Evolutionary conservation across 2,329 filamentous ascomycete genomes (phyloP), one percentile per base, ranked within the genome.

Genomic region (Talaromyces sp.): DNA sequence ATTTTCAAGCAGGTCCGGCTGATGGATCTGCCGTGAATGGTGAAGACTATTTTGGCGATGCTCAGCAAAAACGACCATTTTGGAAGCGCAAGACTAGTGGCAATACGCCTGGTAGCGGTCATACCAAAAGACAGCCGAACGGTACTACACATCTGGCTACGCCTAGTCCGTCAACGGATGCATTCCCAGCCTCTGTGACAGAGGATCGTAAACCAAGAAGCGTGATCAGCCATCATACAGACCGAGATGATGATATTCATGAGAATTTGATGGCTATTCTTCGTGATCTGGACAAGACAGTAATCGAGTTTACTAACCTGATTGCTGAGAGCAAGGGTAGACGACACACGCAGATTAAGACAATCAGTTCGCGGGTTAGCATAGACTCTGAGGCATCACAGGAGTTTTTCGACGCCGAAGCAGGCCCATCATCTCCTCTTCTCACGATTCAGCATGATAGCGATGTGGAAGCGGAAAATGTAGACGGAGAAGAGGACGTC

Each of bases 331-430:
- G 88, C 78, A 96, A 95, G 76, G 87, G 90, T 45, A 85, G 93
- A 59, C 87, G 93, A 50, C 79, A 86, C 63, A 84, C 80, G 7
- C 72, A 84, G 6, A 76, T 79, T 13, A 82, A 88, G 6, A 83
- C 87, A 8, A 77, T 84, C 3, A 80, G 76, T 37, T 84, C 85
- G 11, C 81, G 87, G 43, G 82, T 85, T 72, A 97, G 93, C 72
- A 86, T 96, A 62, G 93, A 97, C 67, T 96, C 93, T 0, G 84
- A 88, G 35, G 90, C 91, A 1, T 86, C 86, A 2, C 91, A 96
- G 64, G 94, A 98, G 74, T 99, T 98, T 78, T 99, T 97, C 71
- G 95, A 99, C 75, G 95, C 95, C 1, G 88, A 90, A 72, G 89
- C 87, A 60, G 88, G 85, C 16, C 65, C 65, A 5, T 77, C 74